These are phyloP conservation scores for Fusarium sublunatum DNA, from an alignment of 2,329 filamentous ascomycete species.

Conservation along the genomic window DNA sequence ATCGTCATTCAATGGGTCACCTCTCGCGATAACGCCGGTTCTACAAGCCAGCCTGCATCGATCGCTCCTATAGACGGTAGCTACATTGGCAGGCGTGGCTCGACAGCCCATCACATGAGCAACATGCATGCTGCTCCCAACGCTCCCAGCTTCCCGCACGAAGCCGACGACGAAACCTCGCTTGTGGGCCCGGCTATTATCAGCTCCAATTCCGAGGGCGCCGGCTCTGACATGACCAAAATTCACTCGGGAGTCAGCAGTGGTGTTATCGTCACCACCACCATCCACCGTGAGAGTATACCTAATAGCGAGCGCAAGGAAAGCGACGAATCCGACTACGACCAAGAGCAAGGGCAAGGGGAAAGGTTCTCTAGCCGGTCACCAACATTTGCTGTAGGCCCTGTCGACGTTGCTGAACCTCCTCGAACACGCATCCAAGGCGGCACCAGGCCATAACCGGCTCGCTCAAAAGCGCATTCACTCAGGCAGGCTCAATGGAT, in stretches of 20 bases:
- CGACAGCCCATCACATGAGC: constrained; percentile 12
- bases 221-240: constrained; percentile 36
- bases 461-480: constrained; percentile 19
- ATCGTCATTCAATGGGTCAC: constrained; percentile 72
- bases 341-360: constrained; percentile 11
- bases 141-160: constrained; percentile 27
- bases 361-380: constrained; percentile 29
- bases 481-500: constrained; percentile 19
- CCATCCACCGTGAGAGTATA: constrained; percentile 52
- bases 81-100: constrained; percentile 15
- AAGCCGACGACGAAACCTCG: constrained; percentile 45
- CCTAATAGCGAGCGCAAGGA: constrained; percentile 28
- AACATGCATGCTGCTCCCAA: constrained; percentile 18
- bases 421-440: constrained; percentile 44
- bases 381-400: constrained; percentile 21
- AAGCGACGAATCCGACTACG: constrained; percentile 26
- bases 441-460: constrained; percentile 21
- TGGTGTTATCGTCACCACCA: constrained; percentile 53
- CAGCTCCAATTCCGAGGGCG: constrained; percentile 36
- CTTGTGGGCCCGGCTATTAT: constrained; percentile 39
- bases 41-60: constrained; percentile 39
- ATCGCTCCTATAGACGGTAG: constrained; percentile 25
- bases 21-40: constrained; percentile 57
- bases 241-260: constrained; percentile 30
- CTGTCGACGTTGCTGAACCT: constrained; percentile 28